Conservation (phyloP, 163 green algal genomes). For the Trebouxia gelatinosa region DNA sequence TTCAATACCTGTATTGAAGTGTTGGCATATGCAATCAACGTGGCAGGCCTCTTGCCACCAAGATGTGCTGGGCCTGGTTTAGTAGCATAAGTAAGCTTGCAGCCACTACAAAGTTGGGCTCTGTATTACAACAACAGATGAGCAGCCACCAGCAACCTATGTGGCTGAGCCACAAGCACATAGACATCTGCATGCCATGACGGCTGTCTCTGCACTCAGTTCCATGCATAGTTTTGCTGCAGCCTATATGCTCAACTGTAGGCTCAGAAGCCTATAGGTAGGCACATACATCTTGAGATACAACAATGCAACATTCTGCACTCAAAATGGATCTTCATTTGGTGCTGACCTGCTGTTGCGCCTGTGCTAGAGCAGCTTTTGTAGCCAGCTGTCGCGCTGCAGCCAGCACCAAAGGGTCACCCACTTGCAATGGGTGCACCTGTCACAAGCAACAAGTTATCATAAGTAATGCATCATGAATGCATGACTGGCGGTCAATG, state of each 20-base stretch:
- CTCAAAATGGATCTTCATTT: not conserved
- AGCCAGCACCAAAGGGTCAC: constrained; percentile 34
- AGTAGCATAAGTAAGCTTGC: too few relatives aligned
- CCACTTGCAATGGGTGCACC: constrained; percentile 30
- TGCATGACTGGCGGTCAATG: too few relatives aligned
- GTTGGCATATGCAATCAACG: not conserved
- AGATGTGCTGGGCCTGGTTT: too few relatives aligned
- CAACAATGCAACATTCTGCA: not conserved
- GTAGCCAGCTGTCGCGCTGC: constrained; percentile 38
- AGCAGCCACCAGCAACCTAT: too few relatives aligned
- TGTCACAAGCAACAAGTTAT: too few relatives aligned
- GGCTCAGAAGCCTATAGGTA: not conserved
- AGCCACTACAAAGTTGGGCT: too few relatives aligned
- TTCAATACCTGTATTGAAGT: not conserved
- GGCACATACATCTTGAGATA: not conserved
- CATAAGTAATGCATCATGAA: too few relatives aligned
- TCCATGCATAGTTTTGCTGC: not conserved
- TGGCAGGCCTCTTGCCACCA: not conserved
- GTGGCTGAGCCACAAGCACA: too few relatives aligned
- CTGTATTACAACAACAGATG: too few relatives aligned
- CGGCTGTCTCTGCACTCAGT: too few relatives aligned
- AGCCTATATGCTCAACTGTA: not conserved
- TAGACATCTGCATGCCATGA: too few relatives aligned
- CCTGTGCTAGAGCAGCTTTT: constrained; percentile 37
- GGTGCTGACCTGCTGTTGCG: constrained; percentile 38